phyloP scores from a whole-genome alignment of 805 yeast genomes.

The Kodamaea neixiangensis region DNA sequence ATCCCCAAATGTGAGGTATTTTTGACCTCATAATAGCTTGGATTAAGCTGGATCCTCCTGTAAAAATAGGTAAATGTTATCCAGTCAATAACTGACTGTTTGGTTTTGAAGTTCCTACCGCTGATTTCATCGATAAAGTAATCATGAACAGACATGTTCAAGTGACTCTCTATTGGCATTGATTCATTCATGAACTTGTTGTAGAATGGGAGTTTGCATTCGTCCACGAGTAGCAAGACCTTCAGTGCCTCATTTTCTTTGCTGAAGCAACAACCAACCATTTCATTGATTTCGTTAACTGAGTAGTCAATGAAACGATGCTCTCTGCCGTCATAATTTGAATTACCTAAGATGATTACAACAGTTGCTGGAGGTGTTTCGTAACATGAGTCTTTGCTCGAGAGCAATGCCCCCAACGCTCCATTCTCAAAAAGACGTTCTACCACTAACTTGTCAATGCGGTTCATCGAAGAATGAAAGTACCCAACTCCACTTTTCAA shows the following conservation, averaged over 20 bases:
- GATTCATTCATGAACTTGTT: slow-evolving; percentile 71
- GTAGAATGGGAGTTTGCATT: slow-evolving; percentile 61
- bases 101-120: slow-evolving; percentile 56
- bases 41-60: slow-evolving; percentile 76
- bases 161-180: slow-evolving; percentile 79
- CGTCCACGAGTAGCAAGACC: slow-evolving; percentile 58
- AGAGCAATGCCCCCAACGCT: slow-evolving; percentile 52
- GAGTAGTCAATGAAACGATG: slow-evolving; percentile 71
- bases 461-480: slow-evolving; percentile 57
- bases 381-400: slow-evolving; percentile 56
- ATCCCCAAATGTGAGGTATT: slow-evolving; percentile 66
- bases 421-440: slow-evolving; percentile 23
- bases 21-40: slow-evolving; percentile 82
- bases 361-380: slow-evolving; percentile 53
- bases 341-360: slow-evolving; percentile 72
- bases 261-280: slow-evolving; percentile 54
- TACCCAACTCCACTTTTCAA: slow-evolving; percentile 65
- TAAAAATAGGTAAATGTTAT: slow-evolving; percentile 81
- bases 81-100: slow-evolving; percentile 92
- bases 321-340: slow-evolving; percentile 69
- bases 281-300: slow-evolving; percentile 61
- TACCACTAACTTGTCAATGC: slow-evolving; percentile 55
- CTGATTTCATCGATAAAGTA: slow-evolving; percentile 73
- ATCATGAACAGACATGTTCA: slow-evolving; percentile 63
- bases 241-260: slow-evolving; percentile 21